Base-by-base conservation (phyloP, 768 basidiomycete species). In the Dentipellis fragilis region DNA sequence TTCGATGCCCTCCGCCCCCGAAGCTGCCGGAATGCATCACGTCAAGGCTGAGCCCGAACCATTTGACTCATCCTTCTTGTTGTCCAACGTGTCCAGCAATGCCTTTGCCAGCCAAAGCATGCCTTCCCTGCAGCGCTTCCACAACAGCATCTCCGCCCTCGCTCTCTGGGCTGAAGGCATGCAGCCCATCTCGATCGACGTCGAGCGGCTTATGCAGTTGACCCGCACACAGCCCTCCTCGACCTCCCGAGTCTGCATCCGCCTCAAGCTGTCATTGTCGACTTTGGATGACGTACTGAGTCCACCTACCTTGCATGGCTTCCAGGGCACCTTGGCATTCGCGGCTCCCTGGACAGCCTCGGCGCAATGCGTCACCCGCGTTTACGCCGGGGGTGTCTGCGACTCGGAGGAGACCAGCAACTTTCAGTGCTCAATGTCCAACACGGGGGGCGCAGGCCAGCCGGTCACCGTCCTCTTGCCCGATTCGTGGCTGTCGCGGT, bases 141-240 rank as follows among this genome's bases (percentile, higher is more conserved):
- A 58, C 67, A 74, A 71, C 40, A 61, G 69, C 45, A 56, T 75
- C 47, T 68, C 68, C 12, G 70, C 69, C 48, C 66, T 87, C 55
- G 76, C 73, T 40, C 72, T 89, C 16, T 76, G 75, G 64, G 81
- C 86, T 21, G 83, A 85, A 61, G 84, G 85, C 57, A 85, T 87
- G 81, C 69, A 75, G n/a, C 75, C 81, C 16, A 75, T 82, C 54
- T 69, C 73, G 34, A 72, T 87, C 66, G 79, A 82, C 58, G 71
- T 85, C 55, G 84, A 84, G 65, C 71, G 75, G 84, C 48, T 59
- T 71, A 48, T 72, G 75, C 48, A 68, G 75, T 19, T 58, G 52
- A 39, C 36, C 72, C 50, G 63, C 66, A 49, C 67, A 64, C 35
- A 61, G 68, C 22, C 72, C 74, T 39, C 73, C 63, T 37, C 68